Evolutionary conservation across 192 early-diverging fungal genomes (phyloP).

Genomic region (Funneliformis mosseae): DNA sequence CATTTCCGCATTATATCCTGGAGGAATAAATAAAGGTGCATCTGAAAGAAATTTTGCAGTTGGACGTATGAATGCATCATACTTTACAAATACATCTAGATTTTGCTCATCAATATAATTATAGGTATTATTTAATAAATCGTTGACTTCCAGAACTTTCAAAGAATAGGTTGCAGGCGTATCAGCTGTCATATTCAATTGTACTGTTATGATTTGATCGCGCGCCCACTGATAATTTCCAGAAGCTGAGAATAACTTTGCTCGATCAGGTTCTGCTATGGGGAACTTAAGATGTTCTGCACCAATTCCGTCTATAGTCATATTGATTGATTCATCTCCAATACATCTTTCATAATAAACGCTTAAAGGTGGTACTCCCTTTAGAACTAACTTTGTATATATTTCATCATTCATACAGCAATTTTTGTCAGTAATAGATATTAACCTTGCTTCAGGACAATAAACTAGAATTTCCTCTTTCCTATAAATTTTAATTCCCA

Average conservation of each 20-base stretch:
- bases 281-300: constrained; percentile 37
- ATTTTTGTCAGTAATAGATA: constrained; percentile 20
- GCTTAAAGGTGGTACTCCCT: constrained; percentile 49
- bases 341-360: constrained; percentile 37
- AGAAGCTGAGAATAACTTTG: background rate
- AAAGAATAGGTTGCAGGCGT: constrained; percentile 30
- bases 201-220: constrained; percentile 34
- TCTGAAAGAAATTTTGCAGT: constrained; percentile 39
- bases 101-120: background rate
- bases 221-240: constrained; percentile 42
- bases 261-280: background rate
- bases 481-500: constrained; percentile 42
- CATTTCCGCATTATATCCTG: constrained; percentile 3
- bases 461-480: constrained; percentile 41
- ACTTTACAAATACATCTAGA: background rate
- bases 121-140: constrained; percentile 38
- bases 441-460: constrained; percentile 45
- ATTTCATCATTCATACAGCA: constrained; percentile 42
- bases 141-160: constrained; percentile 34
- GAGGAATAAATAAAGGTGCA: constrained; percentile 2
- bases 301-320: constrained; percentile 43
- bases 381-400: constrained; percentile 34
- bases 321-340: background rate
- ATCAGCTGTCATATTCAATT: constrained; percentile 40
- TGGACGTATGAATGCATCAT: constrained; percentile 39